phyloP scores from a whole-genome alignment of 139 green algal species.

The Coelastrella sp. region DNA sequence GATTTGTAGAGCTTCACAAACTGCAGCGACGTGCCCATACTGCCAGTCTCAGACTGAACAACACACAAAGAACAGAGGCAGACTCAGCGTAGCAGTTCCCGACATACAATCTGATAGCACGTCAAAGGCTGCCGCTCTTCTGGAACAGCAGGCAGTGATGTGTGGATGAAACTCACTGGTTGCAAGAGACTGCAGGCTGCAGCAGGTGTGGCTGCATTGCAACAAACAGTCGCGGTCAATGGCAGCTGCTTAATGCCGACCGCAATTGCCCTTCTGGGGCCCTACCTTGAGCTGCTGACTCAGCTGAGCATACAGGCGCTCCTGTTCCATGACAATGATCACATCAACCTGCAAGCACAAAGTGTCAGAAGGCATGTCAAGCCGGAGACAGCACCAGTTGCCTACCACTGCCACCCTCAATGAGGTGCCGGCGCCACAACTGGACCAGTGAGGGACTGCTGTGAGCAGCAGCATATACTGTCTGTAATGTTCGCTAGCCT shows the following conservation, averaged over 20 bases:
- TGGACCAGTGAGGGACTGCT: no score
- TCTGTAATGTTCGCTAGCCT: no score
- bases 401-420: no score
- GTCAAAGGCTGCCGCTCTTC: no score
- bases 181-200: no score
- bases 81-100: not conserved
- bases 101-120: no score
- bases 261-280: not conserved
- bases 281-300: conserved; percentile 55
- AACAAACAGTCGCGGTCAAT: no score
- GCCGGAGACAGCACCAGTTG: not conserved
- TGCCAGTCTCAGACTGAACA: not conserved
- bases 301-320: conserved; percentile 85
- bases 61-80: not conserved
- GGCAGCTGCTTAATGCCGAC: not conserved
- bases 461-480: no score
- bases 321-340: conserved; percentile 75
- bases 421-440: no score
- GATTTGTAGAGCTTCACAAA: conserved; percentile 85
- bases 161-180: no score
- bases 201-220: no score
- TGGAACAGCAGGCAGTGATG: no score
- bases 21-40: conserved; percentile 23
- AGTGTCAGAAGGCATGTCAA: not conserved
- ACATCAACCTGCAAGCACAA: conserved; percentile 16